Evolutionary conservation across 352 stramenopile species (phyloP), one percentile per base, ranked within the genome.

Genomic region (Globisporangium acanthophoron): DNA sequence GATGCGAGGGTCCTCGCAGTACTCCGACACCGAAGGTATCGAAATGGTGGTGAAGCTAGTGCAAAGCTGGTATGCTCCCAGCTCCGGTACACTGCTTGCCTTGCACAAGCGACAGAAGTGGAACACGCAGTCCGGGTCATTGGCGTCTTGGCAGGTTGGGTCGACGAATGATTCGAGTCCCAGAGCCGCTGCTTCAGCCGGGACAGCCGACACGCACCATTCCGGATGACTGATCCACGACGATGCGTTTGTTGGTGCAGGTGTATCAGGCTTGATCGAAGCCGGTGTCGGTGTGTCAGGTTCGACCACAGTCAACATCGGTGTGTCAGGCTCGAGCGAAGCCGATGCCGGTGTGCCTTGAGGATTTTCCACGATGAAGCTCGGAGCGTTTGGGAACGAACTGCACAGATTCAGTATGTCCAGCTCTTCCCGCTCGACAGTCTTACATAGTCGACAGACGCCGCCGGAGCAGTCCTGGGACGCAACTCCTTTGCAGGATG

Each of bases 391-490:
- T 13, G 31, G 33, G 33, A 54, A 54, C 49, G n/a, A 24, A n/a
- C 18, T 31, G 31, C 49, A 54, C 18, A 54, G 40, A 5, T 31
- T 43, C n/a, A 54, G 49, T 7, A 31, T 8, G 4, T 15, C 9
- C 13, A 54, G 33, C 29, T 54, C 49, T 18, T 45, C 49, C 5
- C 31, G 49, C 16, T 12, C 29, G 8, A 54, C 9, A 7, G 31
- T 54, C 31, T 54, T 54, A 29, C 49, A 54, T 2, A 54, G 31
- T 13, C 49, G 49, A 11, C 49, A 54, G 18, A 44, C n/a, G 31
- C 49, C 49, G n/a, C 49, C 49, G 15, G 49, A 37, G 33, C 49
- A 54, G 31, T 54, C 49, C 2, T 12, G 12, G 2, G 49, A 54
- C 31, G 49, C 31, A 8, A 31, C 16, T n/a, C 31, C 29, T 37